Evolutionary conservation across 2,329 filamentous ascomycete genomes (phyloP).

Genomic region (Pyrenophora graminea): DNA sequence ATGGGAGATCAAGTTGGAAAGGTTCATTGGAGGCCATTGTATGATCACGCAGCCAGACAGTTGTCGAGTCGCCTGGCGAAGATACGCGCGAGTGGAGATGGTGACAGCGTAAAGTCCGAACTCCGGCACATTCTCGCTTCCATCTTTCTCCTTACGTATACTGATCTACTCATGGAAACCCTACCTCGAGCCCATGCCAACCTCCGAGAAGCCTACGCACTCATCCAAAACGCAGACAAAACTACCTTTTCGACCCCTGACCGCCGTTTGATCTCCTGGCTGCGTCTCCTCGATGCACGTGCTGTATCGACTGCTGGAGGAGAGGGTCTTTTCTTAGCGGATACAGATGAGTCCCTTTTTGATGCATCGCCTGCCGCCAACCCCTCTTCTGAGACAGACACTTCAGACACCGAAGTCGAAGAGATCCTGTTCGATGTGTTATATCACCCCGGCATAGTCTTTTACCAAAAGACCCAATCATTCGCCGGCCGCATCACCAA

Average conservation of each 20-base stretch:
- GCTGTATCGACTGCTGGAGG: constrained; percentile 60
- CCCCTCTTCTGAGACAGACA: constrained; percentile 34
- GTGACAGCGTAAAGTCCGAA: constrained; percentile 15
- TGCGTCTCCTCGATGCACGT: constrained; percentile 59
- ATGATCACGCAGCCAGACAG: constrained; percentile 37
- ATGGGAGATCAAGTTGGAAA: constrained; percentile 38
- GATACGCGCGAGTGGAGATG: constrained; percentile 17
- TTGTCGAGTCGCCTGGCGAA: constrained; percentile 26
- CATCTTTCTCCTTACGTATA: constrained; percentile 60
- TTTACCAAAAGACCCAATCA: constrained; percentile 63
- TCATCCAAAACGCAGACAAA: constrained; percentile 48
- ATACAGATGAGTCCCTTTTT: constrained; percentile 54
- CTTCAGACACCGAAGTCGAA: constrained; percentile 46
- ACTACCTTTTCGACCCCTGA: constrained; percentile 42
- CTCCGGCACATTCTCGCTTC: constrained; percentile 55
- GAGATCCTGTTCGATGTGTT: constrained; percentile 60
- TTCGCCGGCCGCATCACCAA: constrained; percentile 62
- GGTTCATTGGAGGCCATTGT: constrained; percentile 39
- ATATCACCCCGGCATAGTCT: constrained; percentile 60
- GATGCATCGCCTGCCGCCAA: constrained; percentile 51
- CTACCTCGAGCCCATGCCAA: constrained; percentile 35
- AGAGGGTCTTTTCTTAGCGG: constrained; percentile 58
- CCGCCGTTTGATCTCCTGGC: constrained; percentile 58
- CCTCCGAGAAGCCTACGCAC: constrained; percentile 55
- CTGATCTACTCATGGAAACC: constrained; percentile 46